These are phyloP conservation scores for Poronia punctata DNA, from an alignment of 495 filamentous ascomycete genomes.

Conservation along the genomic window DNA sequence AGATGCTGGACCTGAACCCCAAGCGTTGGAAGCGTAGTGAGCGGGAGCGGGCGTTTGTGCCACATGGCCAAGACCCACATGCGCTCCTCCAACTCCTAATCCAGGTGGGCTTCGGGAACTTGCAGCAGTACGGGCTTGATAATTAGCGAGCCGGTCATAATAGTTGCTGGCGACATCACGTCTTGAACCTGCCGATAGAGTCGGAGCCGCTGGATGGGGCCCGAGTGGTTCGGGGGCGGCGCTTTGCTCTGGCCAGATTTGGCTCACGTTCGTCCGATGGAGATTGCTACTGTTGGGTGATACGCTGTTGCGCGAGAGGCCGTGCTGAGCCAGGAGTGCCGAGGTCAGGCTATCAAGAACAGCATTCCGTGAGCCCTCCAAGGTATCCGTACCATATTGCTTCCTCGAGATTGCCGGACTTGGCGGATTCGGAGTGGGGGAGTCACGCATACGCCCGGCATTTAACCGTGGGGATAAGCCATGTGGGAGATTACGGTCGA, in stretches of 20 bases:
- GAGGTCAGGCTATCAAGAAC: conserved; percentile 20
- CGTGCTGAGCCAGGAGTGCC: conserved; percentile 21
- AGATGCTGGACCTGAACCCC: too few relatives aligned
- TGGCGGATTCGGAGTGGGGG: conserved; percentile 1
- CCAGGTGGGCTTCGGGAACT: not conserved
- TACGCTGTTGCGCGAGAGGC: conserved; percentile 5
- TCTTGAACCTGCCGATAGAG: not conserved
- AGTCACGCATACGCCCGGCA: conserved; percentile 1
- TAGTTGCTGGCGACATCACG: too few relatives aligned
- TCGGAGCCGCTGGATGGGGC: not conserved
- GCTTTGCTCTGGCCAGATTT: conserved; percentile 5
- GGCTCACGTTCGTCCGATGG: not conserved
- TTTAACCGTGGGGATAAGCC: conserved; percentile 1
- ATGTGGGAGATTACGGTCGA: not conserved
- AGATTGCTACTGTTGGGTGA: conserved; percentile 1
- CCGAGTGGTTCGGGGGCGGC: not conserved
- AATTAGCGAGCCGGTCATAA: too few relatives aligned
- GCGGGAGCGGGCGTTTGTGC: too few relatives aligned
- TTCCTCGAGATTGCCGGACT: conserved; percentile 3
- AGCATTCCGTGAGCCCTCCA: conserved; percentile 18
- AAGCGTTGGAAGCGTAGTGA: too few relatives aligned
- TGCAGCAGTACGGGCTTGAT: too few relatives aligned
- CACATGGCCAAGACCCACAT: conserved; percentile 2
- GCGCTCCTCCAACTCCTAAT: not conserved
- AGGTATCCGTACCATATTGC: conserved; percentile 5